Base-by-base conservation (phyloP, 2,329 filamentous ascomycete genomes). In the Zopfia rhizophila region DNA sequence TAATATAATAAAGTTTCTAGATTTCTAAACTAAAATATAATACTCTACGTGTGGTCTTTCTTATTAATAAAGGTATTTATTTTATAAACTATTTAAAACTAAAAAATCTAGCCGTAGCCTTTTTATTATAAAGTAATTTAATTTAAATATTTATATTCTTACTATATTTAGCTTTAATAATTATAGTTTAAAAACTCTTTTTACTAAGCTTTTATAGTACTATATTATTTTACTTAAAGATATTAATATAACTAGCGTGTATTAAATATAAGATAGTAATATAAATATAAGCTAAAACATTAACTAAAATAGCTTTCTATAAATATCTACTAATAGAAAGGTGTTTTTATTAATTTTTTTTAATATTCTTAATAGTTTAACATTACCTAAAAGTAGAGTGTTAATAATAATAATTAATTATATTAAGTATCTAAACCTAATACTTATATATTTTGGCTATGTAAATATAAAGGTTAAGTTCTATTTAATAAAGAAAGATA, bases 371-470 rank as follows among this genome's bases (percentile, higher is more conserved):
- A 89, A 94, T 61, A 87, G 89, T 44, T 87, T 91, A 4, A 87
- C 86, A 3, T 88, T 84, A 10, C 86, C 89, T 58, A 88, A 91
- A 70, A 88, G 88, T 24, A 82, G 88, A 37, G 81, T 92, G 16
- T 79, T 92, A 24, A 85, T 91, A 72, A 90, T 91, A 85, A 91
- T 88, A 1, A 90, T 87, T 29, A 92, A 92, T 69, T 81, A 85
- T 51, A 85, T 86, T 5, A 84, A 91, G 56, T 77, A 81, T n/a
- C 81, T 91, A 0, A 88, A 91, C 62, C 80, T 85, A 32, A 88
- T 87, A 0, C 78, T 92, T 7, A 84, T 91, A 37, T 79, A 88
- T 1, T 87, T 88, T 0, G 87, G 88, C 2, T 78, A 87, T 5
- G 84, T 90, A 6, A 86, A 89, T 58, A 80, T 81, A 72, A 82